These are phyloP conservation scores for Pleurozium schreberi DNA, from an alignment of 225 moss, liverwort and hornwort genomes.

Conservation along the genomic window DNA sequence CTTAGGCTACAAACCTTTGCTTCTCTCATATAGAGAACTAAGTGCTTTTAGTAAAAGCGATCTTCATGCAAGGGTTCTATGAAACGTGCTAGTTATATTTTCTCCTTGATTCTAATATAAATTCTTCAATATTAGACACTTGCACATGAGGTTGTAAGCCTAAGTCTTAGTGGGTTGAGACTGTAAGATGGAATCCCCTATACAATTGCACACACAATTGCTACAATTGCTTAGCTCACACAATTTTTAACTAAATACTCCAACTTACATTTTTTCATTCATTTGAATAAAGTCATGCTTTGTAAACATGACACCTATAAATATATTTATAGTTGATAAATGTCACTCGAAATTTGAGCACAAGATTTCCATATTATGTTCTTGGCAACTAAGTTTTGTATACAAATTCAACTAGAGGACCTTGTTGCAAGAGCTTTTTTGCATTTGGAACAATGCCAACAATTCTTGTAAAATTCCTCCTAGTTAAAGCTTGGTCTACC, in stretches of 20 bases:
- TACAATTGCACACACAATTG: too few relatives aligned
- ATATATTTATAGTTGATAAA: too few relatives aligned
- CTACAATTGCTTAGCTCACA: too few relatives aligned
- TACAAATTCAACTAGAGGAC: not conserved
- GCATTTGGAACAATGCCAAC: not conserved
- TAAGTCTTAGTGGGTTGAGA: fast-evolving
- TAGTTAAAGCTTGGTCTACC: not conserved
- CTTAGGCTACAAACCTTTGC: not conserved
- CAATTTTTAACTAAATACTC: not conserved
- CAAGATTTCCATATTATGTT: fast-evolving
- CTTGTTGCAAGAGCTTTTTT: not conserved
- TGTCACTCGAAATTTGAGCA: not conserved
- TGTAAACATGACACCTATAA: not conserved
- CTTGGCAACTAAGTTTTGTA: not conserved
- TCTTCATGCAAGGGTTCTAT: fast-evolving
- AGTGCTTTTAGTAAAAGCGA: not conserved
- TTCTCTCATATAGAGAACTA: fast-evolving
- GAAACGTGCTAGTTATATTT: fast-evolving
- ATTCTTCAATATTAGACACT: not conserved
- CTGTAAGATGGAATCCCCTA: fast-evolving
- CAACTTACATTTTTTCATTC: not conserved
- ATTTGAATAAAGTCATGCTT: not conserved
- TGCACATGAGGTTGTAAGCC: fast-evolving
- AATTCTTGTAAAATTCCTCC: not conserved
- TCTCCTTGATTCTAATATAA: fast-evolving